Base-by-base conservation (phyloP, 176 grass and related monocot species). In the Ampelocalamus luodianensis region DNA sequence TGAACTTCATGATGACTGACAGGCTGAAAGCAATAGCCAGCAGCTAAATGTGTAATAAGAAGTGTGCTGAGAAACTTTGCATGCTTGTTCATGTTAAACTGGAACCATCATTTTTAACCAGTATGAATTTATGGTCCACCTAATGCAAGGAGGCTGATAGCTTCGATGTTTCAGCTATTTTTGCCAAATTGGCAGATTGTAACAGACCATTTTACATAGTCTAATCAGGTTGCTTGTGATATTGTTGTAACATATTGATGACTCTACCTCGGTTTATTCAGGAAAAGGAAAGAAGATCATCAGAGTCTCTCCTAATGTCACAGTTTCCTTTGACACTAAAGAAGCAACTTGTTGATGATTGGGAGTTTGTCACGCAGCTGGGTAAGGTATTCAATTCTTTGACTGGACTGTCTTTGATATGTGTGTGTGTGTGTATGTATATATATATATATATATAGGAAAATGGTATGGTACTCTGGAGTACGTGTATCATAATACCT, bases 291-390 rank as follows among this genome's bases (percentile, higher is more conserved):
- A 92, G 88, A 79, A 92, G 88, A 79, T 84, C 91, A 76, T 82
- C 90, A 80, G 88, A 95, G 32, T 83, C 79, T 83, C 85, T 88
- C 77, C 71, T 95, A 69, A 90, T 95, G 83, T 93, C 89, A 37
- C 96, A 95, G 62, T 98, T 98, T 95, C 93, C 93, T 74, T 80
- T 90, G 70, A 89, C 89, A 46, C 77, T 98, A 38, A 98, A 98
- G 89, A 98, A 98, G 74, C 96, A 98, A 83, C 83, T 98, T 68
- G 89, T 93, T 78, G 96, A 98, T 89, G 96, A 98, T 83, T 88
- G 87, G 84, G 96, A 98, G 68, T 89, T 87, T 92, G 93, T 98
- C 49, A 92, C 93, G 68, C 96, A 95, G 85, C 50, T 98, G 87
- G 96, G 93, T 85, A 98, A 98, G 96, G 96, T 98, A 94, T 78